phyloP scores from a whole-genome alignment of 2,329 filamentous ascomycete genomes.

The Akanthomyces muscarius region DNA sequence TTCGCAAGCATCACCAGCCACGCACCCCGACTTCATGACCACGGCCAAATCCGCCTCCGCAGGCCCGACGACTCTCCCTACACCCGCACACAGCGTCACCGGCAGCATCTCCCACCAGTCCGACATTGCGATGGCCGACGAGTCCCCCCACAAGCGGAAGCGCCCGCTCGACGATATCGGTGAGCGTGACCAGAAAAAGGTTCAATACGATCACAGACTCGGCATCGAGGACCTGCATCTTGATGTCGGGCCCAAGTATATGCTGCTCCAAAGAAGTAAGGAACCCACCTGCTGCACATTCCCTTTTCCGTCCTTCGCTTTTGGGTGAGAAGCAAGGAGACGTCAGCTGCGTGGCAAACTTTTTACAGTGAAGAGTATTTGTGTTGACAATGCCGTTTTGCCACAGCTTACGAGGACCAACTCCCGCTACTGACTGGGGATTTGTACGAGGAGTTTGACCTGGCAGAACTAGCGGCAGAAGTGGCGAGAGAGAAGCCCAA shows the following conservation, averaged over 20 bases:
- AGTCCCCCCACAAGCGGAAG: conserved; percentile 59
- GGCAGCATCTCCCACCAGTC: conserved; percentile 45
- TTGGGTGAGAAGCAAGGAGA: conserved; percentile 21
- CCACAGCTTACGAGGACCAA: conserved; percentile 43
- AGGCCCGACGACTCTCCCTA: conserved; percentile 45
- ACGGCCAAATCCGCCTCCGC: conserved; percentile 41
- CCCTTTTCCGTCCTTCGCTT: conserved; percentile 19
- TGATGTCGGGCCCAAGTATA: conserved; percentile 64
- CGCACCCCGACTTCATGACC: conserved; percentile 45
- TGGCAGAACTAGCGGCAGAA: conserved; percentile 54
- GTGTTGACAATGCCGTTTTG: conserved; percentile 12
- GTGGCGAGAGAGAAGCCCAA: conserved; percentile 61
- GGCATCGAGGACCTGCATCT: conserved; percentile 62
- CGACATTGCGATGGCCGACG: conserved; percentile 46
- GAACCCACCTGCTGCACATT: conserved; percentile 38
- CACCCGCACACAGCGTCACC: conserved; percentile 60
- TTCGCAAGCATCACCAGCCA: conserved; percentile 56
- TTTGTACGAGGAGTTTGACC: conserved; percentile 55
- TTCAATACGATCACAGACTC: conserved; percentile 57
- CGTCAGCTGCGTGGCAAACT: conserved; percentile 26
- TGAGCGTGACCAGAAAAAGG: conserved; percentile 57
- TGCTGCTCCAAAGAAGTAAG: conserved; percentile 65
- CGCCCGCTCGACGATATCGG: conserved; percentile 53
- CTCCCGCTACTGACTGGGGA: conserved; percentile 51
- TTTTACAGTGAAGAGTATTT: conserved; percentile 22